Evolutionary conservation across 352 stramenopile genomes (phyloP), one percentile per base, ranked within the genome.

Genomic region (Globisporangium yorkense): DNA sequence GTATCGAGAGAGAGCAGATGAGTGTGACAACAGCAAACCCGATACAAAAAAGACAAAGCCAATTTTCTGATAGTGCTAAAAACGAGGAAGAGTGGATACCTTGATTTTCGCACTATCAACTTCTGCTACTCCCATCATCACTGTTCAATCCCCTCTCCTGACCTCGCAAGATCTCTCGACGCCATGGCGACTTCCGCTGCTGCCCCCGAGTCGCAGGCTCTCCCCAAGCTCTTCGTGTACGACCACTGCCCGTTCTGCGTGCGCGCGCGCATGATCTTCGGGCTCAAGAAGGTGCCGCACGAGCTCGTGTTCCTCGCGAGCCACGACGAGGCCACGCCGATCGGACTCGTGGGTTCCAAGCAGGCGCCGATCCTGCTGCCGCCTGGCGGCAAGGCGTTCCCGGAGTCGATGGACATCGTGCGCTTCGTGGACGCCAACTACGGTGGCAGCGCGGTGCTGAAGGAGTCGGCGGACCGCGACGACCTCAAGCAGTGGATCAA

Each of bases 401-500:
- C 63, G 1, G 74, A 83, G 58, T 76, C 62, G 53, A 67, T 73
- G 54, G 74, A 80, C 52, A 83, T 83, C 39, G 64, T 83, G n/a
- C 53, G 62, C 33, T 78, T 70, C 52, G 68, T 83, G 13, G 71
- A 83, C 53, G 59, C 63, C 16, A 62, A 74, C 47, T 76, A 68
- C 43, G 71, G 71, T 16, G 71, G 59, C 27, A 51, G 24, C 3
- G 31, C 58, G 24, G 46, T 81, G 35, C 61, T 83, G 24, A 21
- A 63, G 39, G 67, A 71, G 44, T 62, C 66, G 24, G 69, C 72
- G 21, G 52, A 64, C 10, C 75, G 77, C 18, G 53, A 67, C 9
- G 75, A 85, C 40, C 60, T 69, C 29, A 74, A 76, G 41, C 60
- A 70, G 57, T 84, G 74, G 74, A 77, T 84, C 62, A 67, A 78